Conservation (phyloP, 78 protist genomes). For the Dictyostelium discoideum region DNA sequence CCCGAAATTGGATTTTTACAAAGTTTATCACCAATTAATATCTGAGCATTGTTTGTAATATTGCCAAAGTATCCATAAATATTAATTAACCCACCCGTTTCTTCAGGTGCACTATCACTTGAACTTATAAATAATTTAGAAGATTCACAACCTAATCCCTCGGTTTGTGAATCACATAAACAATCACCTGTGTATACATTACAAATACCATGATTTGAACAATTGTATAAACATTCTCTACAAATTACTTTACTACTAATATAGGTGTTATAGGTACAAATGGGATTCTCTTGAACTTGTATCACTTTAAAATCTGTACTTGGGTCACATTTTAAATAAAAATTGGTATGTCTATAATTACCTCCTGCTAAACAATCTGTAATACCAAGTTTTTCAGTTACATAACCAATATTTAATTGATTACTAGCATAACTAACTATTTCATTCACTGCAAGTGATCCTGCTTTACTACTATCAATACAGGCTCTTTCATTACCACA, state of each 20-base stretch:
- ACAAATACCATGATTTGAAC: not conserved
- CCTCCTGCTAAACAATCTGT: not conserved
- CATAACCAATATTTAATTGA: not conserved
- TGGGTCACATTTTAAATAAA: not conserved
- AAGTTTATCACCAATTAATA: not conserved
- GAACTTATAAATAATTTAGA: not conserved
- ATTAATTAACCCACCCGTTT: not conserved
- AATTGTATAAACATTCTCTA: not conserved
- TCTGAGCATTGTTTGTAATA: not conserved
- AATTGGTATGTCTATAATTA: not conserved
- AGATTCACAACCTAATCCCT: not conserved
- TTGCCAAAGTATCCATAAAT: not conserved
- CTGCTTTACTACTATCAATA: not conserved
- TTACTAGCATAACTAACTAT: not conserved
- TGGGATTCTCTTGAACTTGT: not conserved
- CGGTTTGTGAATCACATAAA: not conserved
- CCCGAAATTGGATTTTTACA: not conserved
- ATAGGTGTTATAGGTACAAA: not conserved
- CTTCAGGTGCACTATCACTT: conserved; percentile 2
- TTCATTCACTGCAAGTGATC: not conserved
- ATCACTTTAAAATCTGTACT: not conserved
- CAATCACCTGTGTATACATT: not conserved
- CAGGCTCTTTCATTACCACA: not conserved
- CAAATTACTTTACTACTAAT: not conserved
- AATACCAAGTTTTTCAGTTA: not conserved